Percentiles rank a stretch among this genome's conserved stretches.
These are phyloP conservation scores for Colletotrichum neosansevieriae DNA, from an alignment of 2,329 filamentous ascomycete species.

Conservation along the genomic window DNA sequence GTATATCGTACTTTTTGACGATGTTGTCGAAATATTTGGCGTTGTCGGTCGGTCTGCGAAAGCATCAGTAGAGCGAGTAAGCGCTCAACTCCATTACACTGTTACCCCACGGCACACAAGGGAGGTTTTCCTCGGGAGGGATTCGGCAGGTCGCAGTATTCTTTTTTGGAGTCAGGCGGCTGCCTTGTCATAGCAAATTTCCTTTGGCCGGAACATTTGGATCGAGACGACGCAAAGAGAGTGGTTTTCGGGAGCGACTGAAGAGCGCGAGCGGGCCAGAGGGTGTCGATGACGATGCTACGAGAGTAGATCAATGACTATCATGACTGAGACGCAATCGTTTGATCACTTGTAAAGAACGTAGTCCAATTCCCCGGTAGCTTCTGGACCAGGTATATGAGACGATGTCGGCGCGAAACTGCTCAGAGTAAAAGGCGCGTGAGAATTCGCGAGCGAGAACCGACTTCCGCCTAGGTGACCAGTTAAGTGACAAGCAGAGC, in stretches of 20 bases:
- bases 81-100: slow-evolving; percentile 18
- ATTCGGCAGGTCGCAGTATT: slow-evolving; percentile 6
- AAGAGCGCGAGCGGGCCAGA: slow-evolving; percentile 37
- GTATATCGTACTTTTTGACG: slow-evolving; percentile 12
- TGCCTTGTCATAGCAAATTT: slow-evolving; percentile 2
- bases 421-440: neutral
- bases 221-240: slow-evolving; percentile 1
- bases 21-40: slow-evolving; percentile 20
- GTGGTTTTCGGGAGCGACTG: neutral
- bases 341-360: slow-evolving; percentile 11
- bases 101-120: slow-evolving; percentile 17
- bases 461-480: neutral
- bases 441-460: neutral
- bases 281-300: slow-evolving; percentile 33
- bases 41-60: slow-evolving; percentile 35
- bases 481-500: neutral
- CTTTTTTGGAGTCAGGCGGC: slow-evolving; percentile 5
- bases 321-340: slow-evolving; percentile 38
- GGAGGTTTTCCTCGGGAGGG: slow-evolving; percentile 10
- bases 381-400: neutral
- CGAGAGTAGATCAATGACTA: slow-evolving; percentile 38
- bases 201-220: neutral
- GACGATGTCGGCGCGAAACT: neutral
- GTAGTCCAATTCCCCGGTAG: neutral
- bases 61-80: slow-evolving; percentile 33